phyloP scores from a whole-genome alignment of 306 rosid genomes.

The Cucurbita argyrosperma region DNA sequence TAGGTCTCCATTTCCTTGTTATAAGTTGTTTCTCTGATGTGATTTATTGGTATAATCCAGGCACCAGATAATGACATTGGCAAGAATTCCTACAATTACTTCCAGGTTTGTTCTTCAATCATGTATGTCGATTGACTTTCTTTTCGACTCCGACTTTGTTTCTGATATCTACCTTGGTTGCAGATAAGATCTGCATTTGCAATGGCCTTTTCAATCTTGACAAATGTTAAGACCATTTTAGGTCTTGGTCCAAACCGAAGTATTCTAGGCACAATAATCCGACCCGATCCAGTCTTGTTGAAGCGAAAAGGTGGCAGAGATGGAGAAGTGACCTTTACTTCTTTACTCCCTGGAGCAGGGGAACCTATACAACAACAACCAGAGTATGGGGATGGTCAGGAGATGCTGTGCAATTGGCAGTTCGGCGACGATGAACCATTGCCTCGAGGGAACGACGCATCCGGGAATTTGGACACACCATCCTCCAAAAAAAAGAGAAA shows the following conservation, averaged over 20 bases:
- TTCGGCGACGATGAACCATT: constrained; percentile 50
- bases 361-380: constrained; percentile 37
- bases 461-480: constrained; percentile 14
- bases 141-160: neutral
- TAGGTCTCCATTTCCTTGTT: neutral
- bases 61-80: constrained; percentile 92
- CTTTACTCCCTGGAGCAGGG: constrained; percentile 92
- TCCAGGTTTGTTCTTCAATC: constrained; percentile 51
- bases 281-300: constrained; percentile 58
- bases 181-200: constrained; percentile 92
- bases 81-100: constrained; percentile 78
- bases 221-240: constrained; percentile 54
- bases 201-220: constrained; percentile 58
- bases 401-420: constrained; percentile 67
- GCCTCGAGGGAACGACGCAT: constrained; percentile 32
- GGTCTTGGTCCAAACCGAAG: constrained; percentile 59
- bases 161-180: neutral
- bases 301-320: constrained; percentile 70
- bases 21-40: neutral
- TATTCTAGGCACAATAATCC: constrained; percentile 89
- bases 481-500: constrained; percentile 53
- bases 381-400: constrained; percentile 25
- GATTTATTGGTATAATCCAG: constrained; percentile 23
- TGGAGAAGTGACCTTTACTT: constrained; percentile 52
- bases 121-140: too few relatives aligned